Evolutionary conservation across 495 filamentous ascomycete genomes (phyloP).

Genomic region (Penicillium ucsense): DNA sequence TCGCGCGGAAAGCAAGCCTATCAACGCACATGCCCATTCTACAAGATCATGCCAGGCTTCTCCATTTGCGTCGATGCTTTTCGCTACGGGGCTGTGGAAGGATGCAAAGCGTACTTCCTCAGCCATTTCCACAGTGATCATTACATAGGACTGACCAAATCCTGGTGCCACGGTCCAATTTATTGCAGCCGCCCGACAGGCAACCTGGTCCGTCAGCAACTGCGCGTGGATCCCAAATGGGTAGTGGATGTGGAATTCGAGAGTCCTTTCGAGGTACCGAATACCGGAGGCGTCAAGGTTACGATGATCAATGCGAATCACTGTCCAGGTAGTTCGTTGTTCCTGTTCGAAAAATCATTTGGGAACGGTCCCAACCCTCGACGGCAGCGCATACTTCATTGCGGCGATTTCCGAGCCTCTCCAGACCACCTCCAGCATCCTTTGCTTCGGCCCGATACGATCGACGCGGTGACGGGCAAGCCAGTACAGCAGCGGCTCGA

Average conservation of each 20-base stretch:
- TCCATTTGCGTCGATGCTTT: constrained; percentile 94
- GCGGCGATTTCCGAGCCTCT: constrained; percentile 91
- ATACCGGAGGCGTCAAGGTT: constrained; percentile 69
- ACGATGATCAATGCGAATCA: constrained; percentile 97
- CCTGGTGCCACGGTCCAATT: constrained; percentile 89
- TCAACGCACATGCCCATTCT: constrained; percentile 89
- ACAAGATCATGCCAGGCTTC: constrained; percentile 91
- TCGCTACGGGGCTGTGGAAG: constrained; percentile 85
- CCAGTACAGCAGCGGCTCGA: constrained; percentile 78
- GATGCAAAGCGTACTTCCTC: constrained; percentile 90
- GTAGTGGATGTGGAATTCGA: constrained; percentile 84
- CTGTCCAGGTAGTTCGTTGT: constrained; percentile 89
- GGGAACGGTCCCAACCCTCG: constrained; percentile 47
- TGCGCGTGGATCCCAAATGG: constrained; percentile 78
- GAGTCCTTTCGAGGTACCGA: constrained; percentile 64
- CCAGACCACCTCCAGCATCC: constrained; percentile 79
- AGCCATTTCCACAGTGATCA: constrained; percentile 98
- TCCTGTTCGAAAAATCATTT: constrained; percentile 75
- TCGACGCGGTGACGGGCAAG: constrained; percentile 59
- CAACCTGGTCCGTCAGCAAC: constrained; percentile 77
- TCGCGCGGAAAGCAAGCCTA: constrained; percentile 85
- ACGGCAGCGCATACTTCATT: constrained; percentile 77
- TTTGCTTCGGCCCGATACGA: constrained; percentile 60
- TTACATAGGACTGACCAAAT: constrained; percentile 81
- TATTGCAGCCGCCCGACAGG: constrained; percentile 91